phyloP scores from a whole-genome alignment of 495 filamentous ascomycete species.

The Ascodesmis nigricans region DNA sequence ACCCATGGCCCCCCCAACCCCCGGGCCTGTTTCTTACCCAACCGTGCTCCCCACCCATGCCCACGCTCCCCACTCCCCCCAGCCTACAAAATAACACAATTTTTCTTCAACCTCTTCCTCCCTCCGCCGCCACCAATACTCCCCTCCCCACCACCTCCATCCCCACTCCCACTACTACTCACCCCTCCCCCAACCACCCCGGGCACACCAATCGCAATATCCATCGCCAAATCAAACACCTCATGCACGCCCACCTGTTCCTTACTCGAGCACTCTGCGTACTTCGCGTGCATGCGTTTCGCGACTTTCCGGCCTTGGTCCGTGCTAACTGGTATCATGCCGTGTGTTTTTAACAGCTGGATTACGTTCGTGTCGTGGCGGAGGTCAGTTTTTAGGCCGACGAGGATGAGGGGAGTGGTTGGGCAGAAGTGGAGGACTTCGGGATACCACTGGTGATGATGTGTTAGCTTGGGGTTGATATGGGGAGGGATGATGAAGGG shows the following conservation, averaged over 20 bases:
- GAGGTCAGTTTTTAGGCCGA: slow-evolving; percentile 90
- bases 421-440: slow-evolving; percentile 98
- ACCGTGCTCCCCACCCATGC: too few relatives aligned
- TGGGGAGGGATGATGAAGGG: not conserved
- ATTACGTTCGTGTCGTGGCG: slow-evolving; percentile 86
- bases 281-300: slow-evolving; percentile 73
- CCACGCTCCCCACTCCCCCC: not conserved
- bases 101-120: slow-evolving; percentile 22
- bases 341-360: slow-evolving; percentile 93
- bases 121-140: slow-evolving; percentile 3
- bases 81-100: slow-evolving; percentile 17
- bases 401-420: slow-evolving; percentile 81
- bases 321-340: slow-evolving; percentile 76
- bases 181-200: too few relatives aligned
- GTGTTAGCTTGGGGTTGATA: slow-evolving; percentile 13
- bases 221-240: slow-evolving; percentile 75
- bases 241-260: slow-evolving; percentile 90
- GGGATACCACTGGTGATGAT: slow-evolving; percentile 63
- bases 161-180: too few relatives aligned
- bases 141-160: too few relatives aligned
- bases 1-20: too few relatives aligned
- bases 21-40: too few relatives aligned
- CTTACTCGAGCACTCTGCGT: slow-evolving; percentile 96
- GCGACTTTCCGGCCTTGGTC: slow-evolving; percentile 78
- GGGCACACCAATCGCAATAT: slow-evolving; percentile 47